phyloP scores from a whole-genome alignment of 805 yeast species.

The Wickerhamiella domercqiae region DNA sequence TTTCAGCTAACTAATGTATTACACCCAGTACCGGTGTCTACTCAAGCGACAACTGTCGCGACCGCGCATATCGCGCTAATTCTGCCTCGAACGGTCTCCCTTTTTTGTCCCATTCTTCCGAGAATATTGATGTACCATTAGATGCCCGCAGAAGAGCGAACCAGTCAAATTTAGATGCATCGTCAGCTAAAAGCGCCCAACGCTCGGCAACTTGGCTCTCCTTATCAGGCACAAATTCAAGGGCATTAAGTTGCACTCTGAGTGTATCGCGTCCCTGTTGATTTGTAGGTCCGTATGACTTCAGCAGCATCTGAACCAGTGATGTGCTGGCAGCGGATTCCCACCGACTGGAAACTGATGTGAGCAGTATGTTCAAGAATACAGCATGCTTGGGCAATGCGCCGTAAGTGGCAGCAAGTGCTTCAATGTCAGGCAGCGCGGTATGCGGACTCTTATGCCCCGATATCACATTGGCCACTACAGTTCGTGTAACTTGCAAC shows the following conservation, averaged over 20 bases:
- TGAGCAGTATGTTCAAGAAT: constrained; percentile 14
- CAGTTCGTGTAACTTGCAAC: constrained; percentile 11
- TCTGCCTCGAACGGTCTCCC: constrained; percentile 12
- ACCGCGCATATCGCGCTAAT: constrained; percentile 4
- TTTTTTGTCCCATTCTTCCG: constrained; percentile 6
- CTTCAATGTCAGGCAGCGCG: constrained; percentile 3
- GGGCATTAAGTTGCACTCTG: constrained; percentile 16
- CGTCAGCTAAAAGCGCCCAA: constrained; percentile 9
- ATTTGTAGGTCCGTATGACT: constrained; percentile 8
- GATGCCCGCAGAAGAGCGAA: constrained; percentile 15
- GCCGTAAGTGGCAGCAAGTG: constrained; percentile 8
- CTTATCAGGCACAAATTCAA: constrained; percentile 8
- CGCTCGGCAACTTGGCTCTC: constrained; percentile 4
- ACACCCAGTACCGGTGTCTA: no score
- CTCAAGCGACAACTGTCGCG: constrained; percentile 1
- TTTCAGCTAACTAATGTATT: constrained; percentile 1
- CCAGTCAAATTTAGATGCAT: constrained; percentile 14
- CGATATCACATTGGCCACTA: constrained; percentile 8
- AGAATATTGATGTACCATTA: constrained; percentile 6
- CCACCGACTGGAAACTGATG: constrained; percentile 10
- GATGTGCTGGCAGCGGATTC: constrained; percentile 6
- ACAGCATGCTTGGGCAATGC: constrained; percentile 5
- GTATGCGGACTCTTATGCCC: constrained; percentile 2
- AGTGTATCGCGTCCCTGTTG: constrained; percentile 7
- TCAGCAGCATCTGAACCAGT: constrained; percentile 8